Evolutionary conservation across 2,329 filamentous ascomycete species (phyloP).

Genomic region (Trichoderma sp.): DNA sequence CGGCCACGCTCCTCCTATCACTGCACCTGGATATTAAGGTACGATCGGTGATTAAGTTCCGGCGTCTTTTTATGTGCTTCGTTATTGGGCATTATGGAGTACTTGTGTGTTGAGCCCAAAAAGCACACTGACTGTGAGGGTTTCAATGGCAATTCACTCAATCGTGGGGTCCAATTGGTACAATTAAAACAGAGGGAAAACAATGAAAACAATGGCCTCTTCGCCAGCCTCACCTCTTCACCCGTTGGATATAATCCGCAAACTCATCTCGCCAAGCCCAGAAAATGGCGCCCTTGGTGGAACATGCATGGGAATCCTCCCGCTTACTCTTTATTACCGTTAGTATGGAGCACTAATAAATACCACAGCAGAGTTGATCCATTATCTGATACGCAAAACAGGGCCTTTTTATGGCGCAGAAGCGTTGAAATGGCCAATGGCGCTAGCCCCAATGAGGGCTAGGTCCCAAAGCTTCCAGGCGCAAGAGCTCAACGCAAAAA

Average conservation of each 20-base stretch:
- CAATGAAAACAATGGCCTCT: not conserved
- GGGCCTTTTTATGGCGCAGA: not conserved
- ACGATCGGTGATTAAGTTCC: not conserved
- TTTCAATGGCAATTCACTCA: not conserved
- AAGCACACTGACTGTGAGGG: not conserved
- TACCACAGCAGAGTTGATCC: not conserved
- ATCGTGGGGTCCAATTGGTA: not conserved
- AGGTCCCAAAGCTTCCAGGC: slow-evolving; percentile 36
- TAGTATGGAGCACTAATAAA: not conserved
- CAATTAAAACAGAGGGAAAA: not conserved
- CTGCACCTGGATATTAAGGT: too few species aligned
- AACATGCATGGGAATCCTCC: not conserved
- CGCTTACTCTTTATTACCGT: not conserved
- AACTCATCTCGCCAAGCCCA: not conserved
- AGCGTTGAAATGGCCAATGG: not conserved
- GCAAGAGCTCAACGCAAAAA: slow-evolving; percentile 47
- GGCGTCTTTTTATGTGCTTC: not conserved
- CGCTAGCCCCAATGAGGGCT: slow-evolving; percentile 36
- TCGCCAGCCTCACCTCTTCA: not conserved
- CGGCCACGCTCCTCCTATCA: not conserved
- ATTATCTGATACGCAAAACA: not conserved
- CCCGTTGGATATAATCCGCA: not conserved
- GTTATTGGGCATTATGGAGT: not conserved
- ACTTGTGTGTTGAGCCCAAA: not conserved
- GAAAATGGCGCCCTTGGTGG: not conserved